Evolutionary conservation across 805 yeast genomes (phyloP), one percentile per base, ranked within the genome.

Genomic region (Brettanomyces naardenensis): DNA sequence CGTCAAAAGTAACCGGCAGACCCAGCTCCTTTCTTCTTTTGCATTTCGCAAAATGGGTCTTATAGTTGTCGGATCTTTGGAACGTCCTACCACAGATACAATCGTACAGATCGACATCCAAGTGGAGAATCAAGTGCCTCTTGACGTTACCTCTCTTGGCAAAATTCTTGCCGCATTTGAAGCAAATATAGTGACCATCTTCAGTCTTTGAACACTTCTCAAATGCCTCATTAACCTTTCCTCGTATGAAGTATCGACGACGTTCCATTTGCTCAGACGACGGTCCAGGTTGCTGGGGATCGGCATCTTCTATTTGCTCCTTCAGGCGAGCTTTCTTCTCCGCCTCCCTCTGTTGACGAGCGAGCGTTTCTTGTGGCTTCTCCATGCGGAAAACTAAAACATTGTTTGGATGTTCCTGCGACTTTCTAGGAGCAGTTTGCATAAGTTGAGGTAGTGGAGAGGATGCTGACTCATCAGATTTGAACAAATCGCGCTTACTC

Each of bases 121-220:
- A 50, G 32, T 51, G 56, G 15, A 48, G 41, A 5, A 49, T 46
- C 35, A 51, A 36, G 29, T 51, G 56, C 28, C 56, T 36, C 20
- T 49, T 48, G 31, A 51, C 35, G 29, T 51, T 51, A 2, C 56
- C 56, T 26, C 54, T 35, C 29, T 51, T 51, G 10, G 54, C 49
- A 33, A 51, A 51, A 3, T 41, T 33, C 36, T 48, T 49, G 4
- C 36, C 34, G 33, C 56, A 51, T 22, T 42, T 36, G 6, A 46
- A 45, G 35, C 56, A 51, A 18, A 41, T 39, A 34, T 44, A 51
- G 4, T 42, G 36, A 5, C 45, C 52, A 30, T 48, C 45, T 2
- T 43, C 44, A 19, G 47, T 28, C 14, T 45, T 32, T 23, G 40
- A 46, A 33, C 56, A 51, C 18, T 33, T 44, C 7, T 43, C 29